Conservation (phyloP, 257 asterid species). For the Handroanthus guayacan region DNA sequence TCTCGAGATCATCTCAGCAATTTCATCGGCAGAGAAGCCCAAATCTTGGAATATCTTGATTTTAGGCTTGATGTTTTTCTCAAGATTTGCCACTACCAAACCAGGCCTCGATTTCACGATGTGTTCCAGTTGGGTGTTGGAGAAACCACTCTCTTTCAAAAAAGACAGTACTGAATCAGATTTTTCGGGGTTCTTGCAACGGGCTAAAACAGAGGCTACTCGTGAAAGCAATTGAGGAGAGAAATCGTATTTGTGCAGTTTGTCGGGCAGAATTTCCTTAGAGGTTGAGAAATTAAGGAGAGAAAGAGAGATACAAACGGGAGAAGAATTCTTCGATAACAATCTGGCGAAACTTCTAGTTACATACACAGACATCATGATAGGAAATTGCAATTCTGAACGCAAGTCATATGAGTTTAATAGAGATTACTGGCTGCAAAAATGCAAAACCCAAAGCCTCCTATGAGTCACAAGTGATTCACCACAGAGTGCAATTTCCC, state of each 20-base stretch:
- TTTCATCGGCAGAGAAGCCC: slow-evolving; percentile 4
- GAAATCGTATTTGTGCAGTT: slow-evolving; percentile 34
- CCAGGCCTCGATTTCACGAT: slow-evolving; percentile 33
- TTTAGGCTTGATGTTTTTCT: slow-evolving; percentile 46
- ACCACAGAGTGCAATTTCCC: too few species aligned
- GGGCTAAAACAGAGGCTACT: slow-evolving; percentile 30
- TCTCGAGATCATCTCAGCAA: neutral
- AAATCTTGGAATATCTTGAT: slow-evolving; percentile 44
- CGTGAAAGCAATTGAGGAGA: slow-evolving; percentile 38
- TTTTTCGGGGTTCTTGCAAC: slow-evolving; percentile 16
- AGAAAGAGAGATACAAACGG: slow-evolving; percentile 18
- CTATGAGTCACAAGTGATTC: too few species aligned
- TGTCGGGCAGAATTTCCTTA: neutral
- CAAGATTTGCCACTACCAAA: slow-evolving; percentile 33
- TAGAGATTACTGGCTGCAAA: too few species aligned
- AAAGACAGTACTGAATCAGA: slow-evolving; percentile 34
- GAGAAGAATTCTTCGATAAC: slow-evolving; percentile 6
- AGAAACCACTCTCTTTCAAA: slow-evolving; percentile 44
- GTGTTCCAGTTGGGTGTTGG: slow-evolving; percentile 43
- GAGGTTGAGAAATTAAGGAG: slow-evolving; percentile 23
- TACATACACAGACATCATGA: neutral
- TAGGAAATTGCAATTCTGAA: too few species aligned
- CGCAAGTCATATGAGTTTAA: too few species aligned
- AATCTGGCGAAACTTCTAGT: neutral
- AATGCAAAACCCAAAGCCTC: too few species aligned